Percentiles rank a stretch among this genome's conserved stretches.
phyloP scores from a whole-genome alignment of 2,329 filamentous ascomycete species.

The Aspergillus felis region DNA sequence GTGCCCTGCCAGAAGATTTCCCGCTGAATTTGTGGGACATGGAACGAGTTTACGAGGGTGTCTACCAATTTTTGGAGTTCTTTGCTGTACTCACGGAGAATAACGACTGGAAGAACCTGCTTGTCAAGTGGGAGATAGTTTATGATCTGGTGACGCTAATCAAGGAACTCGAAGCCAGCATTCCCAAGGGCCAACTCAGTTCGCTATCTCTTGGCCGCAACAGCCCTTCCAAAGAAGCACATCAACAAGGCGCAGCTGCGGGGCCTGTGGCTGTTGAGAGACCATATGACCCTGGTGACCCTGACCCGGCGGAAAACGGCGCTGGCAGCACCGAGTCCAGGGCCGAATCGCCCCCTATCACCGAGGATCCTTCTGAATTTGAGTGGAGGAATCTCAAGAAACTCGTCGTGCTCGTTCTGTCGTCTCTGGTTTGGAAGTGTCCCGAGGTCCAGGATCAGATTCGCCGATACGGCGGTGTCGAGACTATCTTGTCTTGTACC shows the following conservation, averaged over 20 bases:
- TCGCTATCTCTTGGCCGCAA: slow-evolving; percentile 30
- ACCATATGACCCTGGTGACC: slow-evolving; percentile 55
- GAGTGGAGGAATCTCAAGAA: slow-evolving; percentile 85
- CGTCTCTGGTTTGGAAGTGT: slow-evolving; percentile 83
- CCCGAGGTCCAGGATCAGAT: slow-evolving; percentile 83
- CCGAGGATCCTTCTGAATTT: slow-evolving; percentile 62
- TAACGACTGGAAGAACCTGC: slow-evolving; percentile 72
- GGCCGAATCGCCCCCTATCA: slow-evolving; percentile 46
- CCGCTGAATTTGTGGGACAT: slow-evolving; percentile 96
- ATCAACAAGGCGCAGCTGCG: slow-evolving; percentile 26
- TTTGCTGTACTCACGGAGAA: slow-evolving; percentile 86
- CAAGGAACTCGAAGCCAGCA: slow-evolving; percentile 80
- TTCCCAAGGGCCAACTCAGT: slow-evolving; percentile 72
- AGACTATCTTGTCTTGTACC: slow-evolving; percentile 83
- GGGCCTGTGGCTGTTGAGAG: slow-evolving; percentile 56
- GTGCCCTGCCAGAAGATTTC: slow-evolving; percentile 77
- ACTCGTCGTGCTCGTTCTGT: slow-evolving; percentile 84
- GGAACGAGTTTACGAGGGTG: slow-evolving; percentile 91
- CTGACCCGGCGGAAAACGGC: slow-evolving; percentile 38
- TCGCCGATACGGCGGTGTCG: slow-evolving; percentile 76
- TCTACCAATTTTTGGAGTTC: slow-evolving; percentile 92
- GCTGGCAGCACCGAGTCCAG: slow-evolving; percentile 39
- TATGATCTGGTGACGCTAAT: slow-evolving; percentile 86
- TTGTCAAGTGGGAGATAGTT: slow-evolving; percentile 88
- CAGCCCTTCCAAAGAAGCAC: slow-evolving; percentile 27